Percentiles rank a stretch among this genome's conserved stretches.
Conservation (phyloP, 2,329 filamentous ascomycete genomes). For the Teratosphaeria gauchensis region DNA sequence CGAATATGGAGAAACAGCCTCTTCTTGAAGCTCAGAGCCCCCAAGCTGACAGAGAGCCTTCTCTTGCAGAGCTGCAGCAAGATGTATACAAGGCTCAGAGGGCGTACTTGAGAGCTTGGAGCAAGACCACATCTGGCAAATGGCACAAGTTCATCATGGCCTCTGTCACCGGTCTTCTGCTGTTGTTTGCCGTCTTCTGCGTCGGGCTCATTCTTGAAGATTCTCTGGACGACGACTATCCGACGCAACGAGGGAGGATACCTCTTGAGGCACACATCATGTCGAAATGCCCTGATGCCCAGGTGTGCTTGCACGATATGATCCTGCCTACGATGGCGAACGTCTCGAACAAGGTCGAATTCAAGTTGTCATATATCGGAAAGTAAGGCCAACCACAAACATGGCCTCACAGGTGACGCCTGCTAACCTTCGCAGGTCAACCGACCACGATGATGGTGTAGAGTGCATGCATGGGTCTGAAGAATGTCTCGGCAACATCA, state of each 20-base stretch:
- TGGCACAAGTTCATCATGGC: constrained; percentile 25
- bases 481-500: constrained; percentile 89
- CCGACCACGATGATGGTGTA: constrained; percentile 69
- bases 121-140: constrained; percentile 19
- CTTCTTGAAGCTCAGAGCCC: constrained; percentile 8
- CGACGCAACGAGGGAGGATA: constrained; percentile 37
- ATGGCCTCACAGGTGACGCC: not conserved
- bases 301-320: constrained; percentile 68
- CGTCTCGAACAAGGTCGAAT: constrained; percentile 76
- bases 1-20: constrained; percentile 19
- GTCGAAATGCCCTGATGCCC: constrained; percentile 78
- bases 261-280: constrained; percentile 92
- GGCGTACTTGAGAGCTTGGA: constrained; percentile 25
- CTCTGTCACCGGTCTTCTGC: constrained; percentile 17
- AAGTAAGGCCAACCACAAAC: constrained; percentile 39
- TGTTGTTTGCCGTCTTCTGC: constrained; percentile 18
- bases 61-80: constrained; percentile 21
- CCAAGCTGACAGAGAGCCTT: constrained; percentile 9
- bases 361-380: constrained; percentile 83
- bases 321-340: constrained; percentile 80
- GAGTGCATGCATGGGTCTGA: constrained; percentile 79
- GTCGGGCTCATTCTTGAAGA: constrained; percentile 15
- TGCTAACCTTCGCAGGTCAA: constrained; percentile 36
- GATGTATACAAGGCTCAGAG: constrained; percentile 23
- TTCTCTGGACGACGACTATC: constrained; percentile 17